These are phyloP conservation scores for Aspergillus indologenus DNA, from an alignment of 495 filamentous ascomycete genomes.

Conservation along the genomic window DNA sequence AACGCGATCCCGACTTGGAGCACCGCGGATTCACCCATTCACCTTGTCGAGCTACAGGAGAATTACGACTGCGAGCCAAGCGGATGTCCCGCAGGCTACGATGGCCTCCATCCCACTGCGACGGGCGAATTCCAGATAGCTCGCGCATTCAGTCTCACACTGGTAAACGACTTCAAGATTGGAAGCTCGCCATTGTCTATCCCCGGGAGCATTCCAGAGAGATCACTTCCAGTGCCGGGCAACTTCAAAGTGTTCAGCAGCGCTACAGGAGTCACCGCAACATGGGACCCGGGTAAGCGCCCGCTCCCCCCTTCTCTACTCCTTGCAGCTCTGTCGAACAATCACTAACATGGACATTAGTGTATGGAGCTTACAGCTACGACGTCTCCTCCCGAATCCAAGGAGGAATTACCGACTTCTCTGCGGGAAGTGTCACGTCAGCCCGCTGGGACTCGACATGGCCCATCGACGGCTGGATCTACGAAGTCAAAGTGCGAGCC, in stretches of 20 bases:
- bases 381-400: too few species aligned
- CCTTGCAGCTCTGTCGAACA: too few species aligned
- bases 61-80: slow-evolving; percentile 3
- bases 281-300: slow-evolving; percentile 9
- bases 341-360: too few species aligned
- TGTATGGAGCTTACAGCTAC: too few species aligned
- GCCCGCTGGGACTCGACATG: too few species aligned
- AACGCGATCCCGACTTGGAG: not conserved
- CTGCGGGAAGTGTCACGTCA: too few species aligned
- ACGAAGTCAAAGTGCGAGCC: too few species aligned
- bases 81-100: slow-evolving; percentile 3
- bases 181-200: not conserved
- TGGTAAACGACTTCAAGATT: slow-evolving; percentile 1
- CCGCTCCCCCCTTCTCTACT: too few species aligned
- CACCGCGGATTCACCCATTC: not conserved
- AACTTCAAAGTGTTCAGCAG: not conserved
- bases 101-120: slow-evolving; percentile 4
- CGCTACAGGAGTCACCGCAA: not conserved
- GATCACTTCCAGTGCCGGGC: not conserved
- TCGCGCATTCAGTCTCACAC: not conserved
- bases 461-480: too few species aligned
- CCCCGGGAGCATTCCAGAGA: not conserved
- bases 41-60: not conserved
- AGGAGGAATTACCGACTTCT: too few species aligned
- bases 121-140: slow-evolving; percentile 3